Evolutionary conservation across 805 yeast genomes (phyloP).

Genomic region (Citeromyces matritensis): DNA sequence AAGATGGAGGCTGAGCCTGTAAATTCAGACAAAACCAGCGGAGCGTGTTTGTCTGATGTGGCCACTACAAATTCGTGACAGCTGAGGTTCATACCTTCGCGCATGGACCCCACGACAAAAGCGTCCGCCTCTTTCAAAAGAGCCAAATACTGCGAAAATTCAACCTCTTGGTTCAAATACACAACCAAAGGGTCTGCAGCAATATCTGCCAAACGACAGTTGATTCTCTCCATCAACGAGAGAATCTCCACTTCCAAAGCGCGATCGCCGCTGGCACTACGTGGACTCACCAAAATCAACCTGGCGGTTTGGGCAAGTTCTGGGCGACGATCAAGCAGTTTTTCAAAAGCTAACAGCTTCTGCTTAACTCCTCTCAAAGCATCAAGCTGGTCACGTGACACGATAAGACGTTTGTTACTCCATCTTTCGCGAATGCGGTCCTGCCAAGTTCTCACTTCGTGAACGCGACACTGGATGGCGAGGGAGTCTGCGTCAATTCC

Average conservation of each 20-base stretch:
- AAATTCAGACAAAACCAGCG: constrained; percentile 79
- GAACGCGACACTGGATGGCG: constrained; percentile 24
- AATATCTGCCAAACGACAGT: constrained; percentile 58
- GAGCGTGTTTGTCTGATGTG: constrained; percentile 55
- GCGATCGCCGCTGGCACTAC: constrained; percentile 32
- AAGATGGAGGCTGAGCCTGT: constrained; percentile 86
- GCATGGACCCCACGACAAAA: constrained; percentile 78
- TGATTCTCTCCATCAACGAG: constrained; percentile 73
- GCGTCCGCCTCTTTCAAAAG: constrained; percentile 73
- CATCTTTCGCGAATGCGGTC: constrained; percentile 63
- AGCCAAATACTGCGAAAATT: constrained; percentile 81
- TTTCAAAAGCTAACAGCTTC: constrained; percentile 76
- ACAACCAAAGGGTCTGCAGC: constrained; percentile 75
- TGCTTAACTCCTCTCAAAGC: constrained; percentile 79
- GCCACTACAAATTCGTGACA: constrained; percentile 89
- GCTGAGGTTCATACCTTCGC: constrained; percentile 95
- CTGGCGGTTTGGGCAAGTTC: constrained; percentile 54
- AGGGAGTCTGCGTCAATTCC: constrained; percentile 66
- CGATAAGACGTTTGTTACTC: constrained; percentile 55
- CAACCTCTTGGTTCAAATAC: constrained; percentile 76
- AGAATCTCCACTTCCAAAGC: constrained; percentile 62
- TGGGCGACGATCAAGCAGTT: constrained; percentile 60
- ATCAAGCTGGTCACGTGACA: constrained; percentile 82
- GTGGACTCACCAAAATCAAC: constrained; percentile 69
- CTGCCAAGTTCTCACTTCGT: constrained; percentile 48